Conservation (phyloP, 768 basidiomycete species). For the Tylopilus cervinicoccineus region DNA sequence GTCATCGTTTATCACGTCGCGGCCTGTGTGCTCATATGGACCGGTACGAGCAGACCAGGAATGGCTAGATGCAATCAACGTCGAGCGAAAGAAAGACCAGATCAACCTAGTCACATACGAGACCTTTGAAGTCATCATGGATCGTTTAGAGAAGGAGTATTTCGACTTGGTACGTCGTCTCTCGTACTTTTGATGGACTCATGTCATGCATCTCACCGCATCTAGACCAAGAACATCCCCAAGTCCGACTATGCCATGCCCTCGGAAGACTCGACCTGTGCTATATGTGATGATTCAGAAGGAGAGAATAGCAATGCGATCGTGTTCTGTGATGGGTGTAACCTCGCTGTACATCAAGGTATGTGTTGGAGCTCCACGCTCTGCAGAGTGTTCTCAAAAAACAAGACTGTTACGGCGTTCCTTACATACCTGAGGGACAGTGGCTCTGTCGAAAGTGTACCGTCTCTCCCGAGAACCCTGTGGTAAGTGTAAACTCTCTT, state of each 20-base stretch:
- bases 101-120: conserved; percentile 74
- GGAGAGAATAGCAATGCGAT: conserved; percentile 99
- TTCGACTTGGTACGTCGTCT: conserved; percentile 75
- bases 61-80: conserved; percentile 87
- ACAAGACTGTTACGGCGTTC: conserved; percentile 96
- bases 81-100: conserved; percentile 74
- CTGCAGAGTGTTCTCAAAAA: conserved; percentile 8
- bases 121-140: conserved; percentile 94
- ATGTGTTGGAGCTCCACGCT: conserved; percentile 13
- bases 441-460: conserved; percentile 99
- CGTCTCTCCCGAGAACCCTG: conserved; percentile 93
- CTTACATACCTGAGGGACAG: conserved; percentile 98
- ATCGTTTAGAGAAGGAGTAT: conserved; percentile 98
- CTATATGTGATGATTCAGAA: conserved; percentile 97
- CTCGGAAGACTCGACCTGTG: conserved; percentile 93
- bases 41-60: conserved; percentile 68
- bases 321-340: conserved; percentile 99
- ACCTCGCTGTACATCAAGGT: conserved; percentile 99
- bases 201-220: background rate
- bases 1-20: background rate
- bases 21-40: conserved; percentile 4
- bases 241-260: conserved; percentile 85
- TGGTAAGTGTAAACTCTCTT: conserved; percentile 49
- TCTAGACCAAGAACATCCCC: conserved; percentile 87
- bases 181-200: conserved; percentile 1